Base-by-base conservation (phyloP, 192 early-diverging fungal genomes). In the Backusella mclennaniae region DNA sequence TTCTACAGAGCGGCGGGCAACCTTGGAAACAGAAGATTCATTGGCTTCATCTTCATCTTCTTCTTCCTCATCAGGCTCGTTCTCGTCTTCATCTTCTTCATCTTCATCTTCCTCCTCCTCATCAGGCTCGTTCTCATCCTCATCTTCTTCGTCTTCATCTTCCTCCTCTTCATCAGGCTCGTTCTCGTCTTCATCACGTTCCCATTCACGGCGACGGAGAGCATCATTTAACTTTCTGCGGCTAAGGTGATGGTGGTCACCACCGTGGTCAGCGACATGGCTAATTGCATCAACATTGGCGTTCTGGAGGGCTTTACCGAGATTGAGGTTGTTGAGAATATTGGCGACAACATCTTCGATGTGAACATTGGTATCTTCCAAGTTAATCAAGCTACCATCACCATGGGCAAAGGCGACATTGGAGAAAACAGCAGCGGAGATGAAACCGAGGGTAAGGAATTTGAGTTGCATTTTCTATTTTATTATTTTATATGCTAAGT, bases 401-500 rank as follows among this genome's bases (percentile, higher is more conserved):
- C 1, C 56, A 29, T 14, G 3, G 23, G 56, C 56, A 63, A 26
- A 23, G 23, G 12, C 56, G 29, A 29, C 56, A 7, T 29, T 63
- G 56, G 56, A 63, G 56, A 63, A 63, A 12, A 63, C 1, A 14
- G 56, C 23, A 1, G 56, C 56, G 3, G 56, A 63, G 21, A 63
- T 63, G 12, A 63, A 63, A 63, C 56, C 56, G 12, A 63, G 56
- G n/a, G 56, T 63, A 26, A 63, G 23, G 56, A 63, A 63, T 63
- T 63, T 63, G 26, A 63, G 56, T 29, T 63, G 56, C 56, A 63
- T 63, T 63, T 12, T 63, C 9, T 33, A 33, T 33, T 33, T 33
- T 53, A 21, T 53, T 53, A 21, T 21, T 21, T 63, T 63, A 63
- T 63, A 0, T 69, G 67, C 15, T 69, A 69, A 69, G 31, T 29